Percentiles rank a stretch among this genome's conserved stretches.
Conservation (phyloP, 2,329 filamentous ascomycete genomes). For the Colletotrichum sp. region DNA sequence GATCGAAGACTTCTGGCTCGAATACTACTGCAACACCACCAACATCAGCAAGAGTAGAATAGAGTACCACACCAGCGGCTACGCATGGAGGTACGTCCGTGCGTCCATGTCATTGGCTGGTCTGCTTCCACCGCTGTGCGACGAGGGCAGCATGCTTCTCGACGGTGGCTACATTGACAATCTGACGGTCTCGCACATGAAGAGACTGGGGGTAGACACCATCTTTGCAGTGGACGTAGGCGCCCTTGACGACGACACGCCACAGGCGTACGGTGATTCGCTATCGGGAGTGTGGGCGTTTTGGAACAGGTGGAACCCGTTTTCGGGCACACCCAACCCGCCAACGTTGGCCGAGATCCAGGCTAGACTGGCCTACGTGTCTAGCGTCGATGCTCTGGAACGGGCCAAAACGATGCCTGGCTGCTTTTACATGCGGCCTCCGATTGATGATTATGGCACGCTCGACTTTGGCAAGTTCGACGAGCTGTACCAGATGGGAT, state of each 20-base stretch:
- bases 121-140: constrained; percentile 89
- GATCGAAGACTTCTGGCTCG: constrained; percentile 98
- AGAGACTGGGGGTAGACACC: constrained; percentile 86
- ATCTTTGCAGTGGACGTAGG: constrained; percentile 98
- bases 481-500: constrained; percentile 91
- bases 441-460: constrained; percentile 91
- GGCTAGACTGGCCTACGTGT: constrained; percentile 91
- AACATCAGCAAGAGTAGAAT: constrained; percentile 94
- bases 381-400: constrained; percentile 91
- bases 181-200: constrained; percentile 96
- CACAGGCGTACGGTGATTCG: constrained; percentile 92
- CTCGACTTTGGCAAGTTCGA: constrained; percentile 98
- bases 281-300: constrained; percentile 95
- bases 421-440: constrained; percentile 95
- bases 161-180: constrained; percentile 99
- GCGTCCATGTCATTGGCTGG: constrained; percentile 97
- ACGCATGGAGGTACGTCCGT: constrained; percentile 96
- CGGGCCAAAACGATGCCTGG: constrained; percentile 89
- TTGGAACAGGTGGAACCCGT: constrained; percentile 95
- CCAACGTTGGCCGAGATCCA: constrained; percentile 97
- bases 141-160: constrained; percentile 95
- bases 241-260: constrained; percentile 87
- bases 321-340: constrained; percentile 86
- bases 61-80: constrained; percentile 94
- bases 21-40: constrained; percentile 99